Conservation (phyloP, 176 grass and related monocot species). For the Aegilops longissima region DNA sequence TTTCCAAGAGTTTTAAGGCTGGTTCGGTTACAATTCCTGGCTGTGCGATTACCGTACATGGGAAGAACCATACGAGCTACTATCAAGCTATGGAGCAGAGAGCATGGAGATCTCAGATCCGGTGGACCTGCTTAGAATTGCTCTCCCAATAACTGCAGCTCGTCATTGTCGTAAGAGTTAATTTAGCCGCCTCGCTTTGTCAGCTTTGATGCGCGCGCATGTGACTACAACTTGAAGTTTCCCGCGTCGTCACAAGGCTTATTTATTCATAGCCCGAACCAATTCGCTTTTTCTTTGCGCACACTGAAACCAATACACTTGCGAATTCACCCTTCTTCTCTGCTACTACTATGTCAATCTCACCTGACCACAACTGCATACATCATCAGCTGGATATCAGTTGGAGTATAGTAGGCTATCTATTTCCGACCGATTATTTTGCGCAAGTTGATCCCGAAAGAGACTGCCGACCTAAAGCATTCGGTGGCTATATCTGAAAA, state of each 20-base stretch:
- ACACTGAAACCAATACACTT: not conserved
- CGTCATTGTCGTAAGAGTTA: slow-evolving; percentile 11
- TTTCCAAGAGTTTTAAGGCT: not conserved
- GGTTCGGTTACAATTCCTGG: not conserved
- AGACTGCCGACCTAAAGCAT: slow-evolving; percentile 41
- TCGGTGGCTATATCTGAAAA: slow-evolving; percentile 27
- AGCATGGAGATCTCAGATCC: slow-evolving; percentile 11
- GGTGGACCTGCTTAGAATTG: not conserved
- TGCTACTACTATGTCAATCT: not conserved
- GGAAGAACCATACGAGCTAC: not conserved
- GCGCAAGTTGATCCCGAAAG: slow-evolving; percentile 15
- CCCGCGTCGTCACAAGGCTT: not conserved
- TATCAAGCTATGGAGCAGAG: not conserved
- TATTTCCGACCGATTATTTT: not conserved
- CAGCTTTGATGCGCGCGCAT: slow-evolving; percentile 2
- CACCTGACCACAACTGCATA: not conserved
- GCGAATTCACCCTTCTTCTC: not conserved
- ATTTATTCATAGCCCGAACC: too few species aligned
- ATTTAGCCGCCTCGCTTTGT: slow-evolving; percentile 3
- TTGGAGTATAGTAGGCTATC: not conserved
- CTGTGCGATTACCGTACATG: too few species aligned
- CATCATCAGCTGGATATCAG: not conserved
- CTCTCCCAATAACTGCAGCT: not conserved
- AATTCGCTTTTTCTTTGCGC: too few species aligned
- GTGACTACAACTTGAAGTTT: not conserved